Evolutionary conservation across 768 basidiomycete genomes (phyloP), one percentile per base, ranked within the genome.

Genomic region (Dacryopinax spathularia): DNA sequence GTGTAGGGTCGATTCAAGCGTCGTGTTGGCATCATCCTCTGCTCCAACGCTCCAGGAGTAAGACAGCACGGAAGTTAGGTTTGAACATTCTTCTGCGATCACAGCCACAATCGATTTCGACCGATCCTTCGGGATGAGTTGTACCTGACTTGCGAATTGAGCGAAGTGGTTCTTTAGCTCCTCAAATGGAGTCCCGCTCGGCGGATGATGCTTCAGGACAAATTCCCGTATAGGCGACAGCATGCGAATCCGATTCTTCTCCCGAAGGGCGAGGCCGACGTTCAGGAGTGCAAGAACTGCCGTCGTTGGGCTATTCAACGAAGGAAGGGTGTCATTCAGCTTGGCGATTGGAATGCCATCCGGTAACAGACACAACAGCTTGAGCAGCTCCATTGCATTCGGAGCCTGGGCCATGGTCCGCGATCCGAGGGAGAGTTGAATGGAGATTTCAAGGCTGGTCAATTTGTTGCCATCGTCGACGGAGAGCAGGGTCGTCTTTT

Each of bases 291-390:
- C 48, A 9, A 20, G 31, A 5, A 29, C 22, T 6, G 13, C 18
- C 20, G 48, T 13, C 5, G 25, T 13, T 10, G 31, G 25, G 48
- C 5, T 9, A 13, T 29, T 31, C 48, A 56, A 27, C 5, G 48
- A 56, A 15, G 48, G 25, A 4, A 56, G 3, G 25, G 31, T 27
- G 5, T 29, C 25, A 3, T 3, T 22, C 9, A 56, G 33, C 25
- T 34, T 9, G n/a, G 9, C 29, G 56, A 63, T 18, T 13, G 10
- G 64, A 7, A 69, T 67, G 1, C 73, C 72, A 16, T 63, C 68
- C 0, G 73, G 73, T 10, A 74, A 66, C 60, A 72, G 61, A 37
- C 70, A 65, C 1, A 73, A 62, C 15, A 70, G 63, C 36, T 64
- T 48, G 43, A 73, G 69, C 9, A 73, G 68, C 6, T 29, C 48